A percentile compares a stretch with the other conserved stretches of the same genome.
phyloP scores from a whole-genome alignment of 768 basidiomycete genomes.

The Suillus placidus region DNA sequence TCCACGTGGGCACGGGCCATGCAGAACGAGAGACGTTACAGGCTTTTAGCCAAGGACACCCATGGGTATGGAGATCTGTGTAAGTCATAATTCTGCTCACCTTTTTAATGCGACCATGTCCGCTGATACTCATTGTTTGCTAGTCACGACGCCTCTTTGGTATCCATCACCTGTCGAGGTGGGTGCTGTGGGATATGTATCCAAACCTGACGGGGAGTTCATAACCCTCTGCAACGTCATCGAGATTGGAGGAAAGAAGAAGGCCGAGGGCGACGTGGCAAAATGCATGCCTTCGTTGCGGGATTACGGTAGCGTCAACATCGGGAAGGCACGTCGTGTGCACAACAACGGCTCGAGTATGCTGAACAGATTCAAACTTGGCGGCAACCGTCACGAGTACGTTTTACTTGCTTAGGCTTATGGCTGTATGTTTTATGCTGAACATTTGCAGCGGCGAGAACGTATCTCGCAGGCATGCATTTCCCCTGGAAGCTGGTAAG shows the following conservation, averaged over 20 bases:
- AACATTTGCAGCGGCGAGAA: conserved; percentile 43
- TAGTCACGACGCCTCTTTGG: conserved; percentile 75
- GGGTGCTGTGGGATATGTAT: conserved; percentile 77
- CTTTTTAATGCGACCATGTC: neutral
- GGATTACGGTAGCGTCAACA: conserved; percentile 62
- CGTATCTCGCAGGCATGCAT: conserved; percentile 55
- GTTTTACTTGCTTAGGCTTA: neutral
- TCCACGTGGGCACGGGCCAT: conserved; percentile 43
- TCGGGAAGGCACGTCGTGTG: conserved; percentile 37
- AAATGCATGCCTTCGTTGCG: conserved; percentile 58
- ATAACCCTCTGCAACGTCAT: conserved; percentile 73
- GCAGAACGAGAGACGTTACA: conserved; percentile 67
- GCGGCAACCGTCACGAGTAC: neutral
- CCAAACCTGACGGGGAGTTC: conserved; percentile 68
- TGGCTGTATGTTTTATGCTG: neutral
- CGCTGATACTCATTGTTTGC: neutral
- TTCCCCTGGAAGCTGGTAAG: conserved; percentile 64
- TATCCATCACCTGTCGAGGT: conserved; percentile 60
- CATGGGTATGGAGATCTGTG: conserved; percentile 72
- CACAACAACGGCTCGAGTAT: conserved; percentile 52
- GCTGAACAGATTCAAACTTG: neutral
- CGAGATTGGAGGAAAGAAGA: conserved; percentile 43
- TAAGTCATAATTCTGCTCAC: conserved; percentile 36
- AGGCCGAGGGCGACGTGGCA: conserved; percentile 37
- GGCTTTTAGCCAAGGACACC: conserved; percentile 52